Conservation (phyloP, 805 yeast genomes). For the Cyberlindnera maclurae region DNA sequence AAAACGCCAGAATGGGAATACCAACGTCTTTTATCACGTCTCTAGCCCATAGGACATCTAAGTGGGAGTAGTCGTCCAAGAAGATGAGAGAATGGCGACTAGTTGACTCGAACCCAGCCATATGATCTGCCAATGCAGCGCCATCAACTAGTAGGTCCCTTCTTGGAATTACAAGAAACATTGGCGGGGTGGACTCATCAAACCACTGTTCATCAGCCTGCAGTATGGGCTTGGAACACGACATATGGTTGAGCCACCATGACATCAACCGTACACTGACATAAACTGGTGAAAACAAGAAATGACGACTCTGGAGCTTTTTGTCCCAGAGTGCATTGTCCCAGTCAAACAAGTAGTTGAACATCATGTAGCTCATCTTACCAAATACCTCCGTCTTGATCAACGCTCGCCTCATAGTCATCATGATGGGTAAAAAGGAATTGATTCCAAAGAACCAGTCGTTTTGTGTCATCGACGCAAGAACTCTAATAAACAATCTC, state of each 20-base stretch:
- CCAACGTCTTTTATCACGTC: constrained; percentile 67
- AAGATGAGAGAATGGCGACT: constrained; percentile 24
- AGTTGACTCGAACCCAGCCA: constrained; percentile 48
- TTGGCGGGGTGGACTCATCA: constrained; percentile 41
- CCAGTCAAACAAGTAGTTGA: constrained; percentile 86
- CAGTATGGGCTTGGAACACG: constrained; percentile 34
- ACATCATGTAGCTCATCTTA: constrained; percentile 67
- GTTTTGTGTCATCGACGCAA: constrained; percentile 43
- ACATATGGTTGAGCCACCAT: constrained; percentile 77
- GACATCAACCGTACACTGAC: constrained; percentile 76
- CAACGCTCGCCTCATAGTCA: constrained; percentile 43
- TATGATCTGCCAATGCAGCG: constrained; percentile 53
- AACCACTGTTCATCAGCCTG: constrained; percentile 53
- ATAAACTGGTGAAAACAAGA: constrained; percentile 79
- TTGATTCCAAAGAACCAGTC: constrained; percentile 64
- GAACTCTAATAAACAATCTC: constrained; percentile 52
- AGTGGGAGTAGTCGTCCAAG: constrained; percentile 66
- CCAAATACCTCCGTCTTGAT: constrained; percentile 52
- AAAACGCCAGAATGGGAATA: constrained; percentile 24
- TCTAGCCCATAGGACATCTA: constrained; percentile 91
- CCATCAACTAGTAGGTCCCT: constrained; percentile 78
- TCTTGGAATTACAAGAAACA: constrained; percentile 65
- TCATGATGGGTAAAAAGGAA: constrained; percentile 74
- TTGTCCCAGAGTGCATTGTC: constrained; percentile 70
- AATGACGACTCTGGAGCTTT: constrained; percentile 61